These are phyloP conservation scores for Yamadazyma pseudoaaseri DNA, from an alignment of 1,139 yeast species.

Conservation along the genomic window DNA sequence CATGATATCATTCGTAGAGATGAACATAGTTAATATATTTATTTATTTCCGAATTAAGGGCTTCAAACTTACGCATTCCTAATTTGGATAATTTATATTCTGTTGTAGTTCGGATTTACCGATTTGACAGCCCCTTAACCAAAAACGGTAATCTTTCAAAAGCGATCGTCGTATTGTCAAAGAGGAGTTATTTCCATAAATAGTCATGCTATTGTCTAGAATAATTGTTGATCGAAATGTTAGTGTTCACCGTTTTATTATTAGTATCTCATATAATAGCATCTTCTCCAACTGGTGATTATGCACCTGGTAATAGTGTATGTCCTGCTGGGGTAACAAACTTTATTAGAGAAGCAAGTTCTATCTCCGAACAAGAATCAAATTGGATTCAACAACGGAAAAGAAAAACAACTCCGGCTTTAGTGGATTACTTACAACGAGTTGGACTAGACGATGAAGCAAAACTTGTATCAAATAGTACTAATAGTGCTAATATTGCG, in stretches of 20 bases:
- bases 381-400: constrained; percentile 51
- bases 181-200: no score
- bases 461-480: constrained; percentile 34
- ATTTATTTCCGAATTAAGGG: no score
- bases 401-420: constrained; percentile 48
- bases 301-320: constrained; percentile 61
- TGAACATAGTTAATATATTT: constrained; percentile 4
- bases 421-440: constrained; percentile 53
- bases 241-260: no score
- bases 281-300: constrained; percentile 58
- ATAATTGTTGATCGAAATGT: no score
- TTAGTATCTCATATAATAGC: no score
- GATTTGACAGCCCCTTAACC: no score
- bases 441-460: constrained; percentile 61
- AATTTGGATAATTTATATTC: no score
- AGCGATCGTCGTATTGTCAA: no score
- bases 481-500: constrained; percentile 52
- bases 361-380: constrained; percentile 35
- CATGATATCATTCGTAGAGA: constrained; percentile 18
- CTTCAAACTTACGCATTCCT: no score
- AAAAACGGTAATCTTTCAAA: no score
- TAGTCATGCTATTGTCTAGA: no score
- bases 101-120: no score
- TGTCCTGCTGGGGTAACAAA: constrained; percentile 43
- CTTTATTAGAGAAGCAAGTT: constrained; percentile 36